These are phyloP conservation scores for Incumbomyces lentus DNA, from an alignment of 2,329 filamentous ascomycete species.

Conservation along the genomic window DNA sequence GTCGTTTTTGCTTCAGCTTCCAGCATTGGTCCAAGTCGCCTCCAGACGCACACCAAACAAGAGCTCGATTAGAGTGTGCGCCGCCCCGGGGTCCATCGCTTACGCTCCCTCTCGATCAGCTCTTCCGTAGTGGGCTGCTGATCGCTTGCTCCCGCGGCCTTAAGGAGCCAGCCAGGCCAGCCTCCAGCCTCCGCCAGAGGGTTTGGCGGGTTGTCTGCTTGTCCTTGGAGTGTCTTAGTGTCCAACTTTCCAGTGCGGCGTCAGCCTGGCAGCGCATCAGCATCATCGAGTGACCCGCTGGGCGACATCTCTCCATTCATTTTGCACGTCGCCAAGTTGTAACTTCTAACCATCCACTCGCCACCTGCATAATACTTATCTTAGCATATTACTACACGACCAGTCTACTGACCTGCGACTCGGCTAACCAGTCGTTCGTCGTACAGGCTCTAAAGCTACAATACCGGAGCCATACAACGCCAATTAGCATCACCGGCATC, in stretches of 20 bases:
- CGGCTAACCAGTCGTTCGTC: background rate
- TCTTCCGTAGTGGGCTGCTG: background rate
- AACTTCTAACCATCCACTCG: constrained; percentile 20
- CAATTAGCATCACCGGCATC: background rate
- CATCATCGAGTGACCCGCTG: no score
- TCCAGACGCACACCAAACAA: background rate
- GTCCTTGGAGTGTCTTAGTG: no score
- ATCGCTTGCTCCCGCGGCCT: constrained; percentile 6
- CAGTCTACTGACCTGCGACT: constrained; percentile 1
- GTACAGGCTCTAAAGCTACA: background rate
- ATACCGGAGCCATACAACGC: background rate
- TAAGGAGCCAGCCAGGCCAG: background rate
- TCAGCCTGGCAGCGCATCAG: no score
- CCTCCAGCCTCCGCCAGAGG: no score
- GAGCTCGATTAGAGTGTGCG: background rate
- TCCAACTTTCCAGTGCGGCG: no score
- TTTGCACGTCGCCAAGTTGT: constrained; percentile 17
- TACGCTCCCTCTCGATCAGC: no score
- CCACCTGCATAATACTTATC: constrained; percentile 1
- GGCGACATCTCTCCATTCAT: constrained; percentile 12
- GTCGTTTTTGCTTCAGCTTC: no score
- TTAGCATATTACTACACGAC: no score
- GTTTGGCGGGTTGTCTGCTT: no score
- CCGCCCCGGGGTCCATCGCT: background rate
- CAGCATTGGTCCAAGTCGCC: background rate